Percentiles rank a stretch among this genome's conserved stretches.
Evolutionary conservation across 768 basidiomycete species (phyloP).

Genomic region (Rossbeevera mucosa): DNA sequence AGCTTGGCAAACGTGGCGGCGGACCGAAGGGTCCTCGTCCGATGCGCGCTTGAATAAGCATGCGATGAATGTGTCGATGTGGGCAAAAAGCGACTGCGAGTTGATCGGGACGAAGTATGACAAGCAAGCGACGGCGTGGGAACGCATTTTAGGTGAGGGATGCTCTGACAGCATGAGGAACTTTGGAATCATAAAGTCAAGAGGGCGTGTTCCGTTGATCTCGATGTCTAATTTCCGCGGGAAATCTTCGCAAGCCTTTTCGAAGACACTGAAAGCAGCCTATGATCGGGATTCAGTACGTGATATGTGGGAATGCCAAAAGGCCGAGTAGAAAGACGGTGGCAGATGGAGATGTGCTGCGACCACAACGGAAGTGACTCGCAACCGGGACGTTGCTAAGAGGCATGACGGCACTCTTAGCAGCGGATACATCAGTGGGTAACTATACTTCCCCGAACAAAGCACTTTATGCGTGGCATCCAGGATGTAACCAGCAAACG

Average conservation of each 20-base stretch:
- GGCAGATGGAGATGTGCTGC: background rate
- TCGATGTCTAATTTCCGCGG: constrained; percentile 93
- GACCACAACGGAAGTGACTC: constrained; percentile 1
- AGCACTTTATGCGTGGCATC: background rate
- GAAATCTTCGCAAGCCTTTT: constrained; percentile 96
- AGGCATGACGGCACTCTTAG: constrained; percentile 5
- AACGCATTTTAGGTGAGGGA: constrained; percentile 81
- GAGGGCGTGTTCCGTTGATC: constrained; percentile 85
- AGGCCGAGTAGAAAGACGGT: background rate
- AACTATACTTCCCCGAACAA: background rate
- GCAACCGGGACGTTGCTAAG: background rate
- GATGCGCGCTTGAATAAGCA: constrained; percentile 93
- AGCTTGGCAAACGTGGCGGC: constrained; percentile 93
- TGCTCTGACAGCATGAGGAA: constrained; percentile 89
- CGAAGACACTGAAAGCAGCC: constrained; percentile 92
- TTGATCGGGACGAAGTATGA: constrained; percentile 89
- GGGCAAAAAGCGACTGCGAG: constrained; percentile 81
- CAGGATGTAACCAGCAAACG: background rate
- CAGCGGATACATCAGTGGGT: constrained; percentile 1
- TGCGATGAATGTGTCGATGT: constrained; percentile 91
- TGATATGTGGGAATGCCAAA: background rate
- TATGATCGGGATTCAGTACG: constrained; percentile 27
- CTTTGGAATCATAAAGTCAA: constrained; percentile 96
- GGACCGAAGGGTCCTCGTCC: constrained; percentile 90
- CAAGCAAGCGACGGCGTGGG: constrained; percentile 89